Base-by-base conservation (phyloP, 2,329 filamentous ascomycete species). In the Phyllosticta citribraziliensis region DNA sequence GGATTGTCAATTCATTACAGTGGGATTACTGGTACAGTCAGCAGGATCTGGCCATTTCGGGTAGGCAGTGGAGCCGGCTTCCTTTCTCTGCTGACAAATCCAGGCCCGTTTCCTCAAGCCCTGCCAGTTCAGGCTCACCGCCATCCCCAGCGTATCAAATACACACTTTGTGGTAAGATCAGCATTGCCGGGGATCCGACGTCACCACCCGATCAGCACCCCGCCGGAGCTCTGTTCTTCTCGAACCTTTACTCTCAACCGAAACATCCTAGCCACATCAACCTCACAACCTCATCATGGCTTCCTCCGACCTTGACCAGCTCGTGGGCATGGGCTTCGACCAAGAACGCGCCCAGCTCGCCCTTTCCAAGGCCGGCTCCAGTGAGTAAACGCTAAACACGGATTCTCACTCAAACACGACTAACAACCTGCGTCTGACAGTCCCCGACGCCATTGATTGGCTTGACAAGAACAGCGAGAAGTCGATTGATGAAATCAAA, bases 401-500 rank as follows among this genome's bases (percentile, higher is more conserved):
- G 35, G 19, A 10, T 55, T 27, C 56, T 50, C 55, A 25, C 33
- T 40, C 54, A 58, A 52, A 24, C 10, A 40, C 51, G 27, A 35
- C 60, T 64, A 35, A 30, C 25, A 30, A 40, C 40, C 19, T 19
- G 56, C 40, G 6, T 25, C 60, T 58, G 52, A 67, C 61, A 93
- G 89, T 97, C 55, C 88, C 94, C 72, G 88, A 87, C 66, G 94
- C 94, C 58, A 83, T 99, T 62, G 89, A 96, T 77, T 99, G 94
- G 94, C 83, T 99, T 1, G 92, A 96, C 72, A 84, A 88, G 68
- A 96, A 95, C 72, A 87, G 95, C 72, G 91, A 96, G 73, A 96
- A 89, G 68, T 81, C 89, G 1, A 72, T 96, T 52, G 91, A 97
- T 47, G 87, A 96, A 62, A 86, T 97, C 64, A 82, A 89, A 64